Base-by-base conservation (phyloP, 2,329 filamentous ascomycete genomes). In the Claviceps paspali region DNA sequence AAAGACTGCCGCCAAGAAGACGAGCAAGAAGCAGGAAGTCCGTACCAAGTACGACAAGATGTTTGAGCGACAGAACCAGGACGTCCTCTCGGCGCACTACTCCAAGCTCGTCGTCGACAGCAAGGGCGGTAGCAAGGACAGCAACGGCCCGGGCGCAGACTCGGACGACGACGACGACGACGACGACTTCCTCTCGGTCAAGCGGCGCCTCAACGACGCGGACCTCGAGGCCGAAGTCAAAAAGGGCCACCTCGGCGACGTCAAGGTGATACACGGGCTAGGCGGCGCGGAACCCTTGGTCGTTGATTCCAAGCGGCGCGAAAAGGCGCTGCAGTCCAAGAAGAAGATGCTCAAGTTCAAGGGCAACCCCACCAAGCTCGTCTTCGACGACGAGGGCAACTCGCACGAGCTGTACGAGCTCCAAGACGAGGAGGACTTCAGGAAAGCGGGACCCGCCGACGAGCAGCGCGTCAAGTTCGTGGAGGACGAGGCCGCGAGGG, bases 11-110 rank as follows among this genome's bases (percentile, higher is more conserved):
- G 22, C 29, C 24, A 68, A 69, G 50, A 63, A 62, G 46, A 61
- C 65, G 42, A 76, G 73, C 55, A 76, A 78, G 60, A 79, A 82
- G 61, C 65, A 69, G 9, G 73, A 77, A 48, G 83, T 94, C 14
- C 75, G 86, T 43, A 98, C 92, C 23, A 96, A 94, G 58, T 92
- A 93, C 55, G 86, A 98, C 58, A 80, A 85, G 48, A 96, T 98
- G 91, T 95, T 96, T 59, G 88, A 95, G 64, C 73, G 91, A 42
- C 82, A 81, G 49, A 98, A 98, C 59, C 88, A 96, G 59, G 87
- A 95, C 53, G 82, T 98, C 23, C 62, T 98, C 45, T 87, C 88
- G n/a, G 77, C 80, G 39, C 91, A 98, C 60, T 96, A 95, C 64
- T 75, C 76, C 41, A 94, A 88, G 52, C 70, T 98, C 44, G 77